Base-by-base conservation (phyloP, 2,329 filamentous ascomycete species). In the Microdochium trichocladiopsis region DNA sequence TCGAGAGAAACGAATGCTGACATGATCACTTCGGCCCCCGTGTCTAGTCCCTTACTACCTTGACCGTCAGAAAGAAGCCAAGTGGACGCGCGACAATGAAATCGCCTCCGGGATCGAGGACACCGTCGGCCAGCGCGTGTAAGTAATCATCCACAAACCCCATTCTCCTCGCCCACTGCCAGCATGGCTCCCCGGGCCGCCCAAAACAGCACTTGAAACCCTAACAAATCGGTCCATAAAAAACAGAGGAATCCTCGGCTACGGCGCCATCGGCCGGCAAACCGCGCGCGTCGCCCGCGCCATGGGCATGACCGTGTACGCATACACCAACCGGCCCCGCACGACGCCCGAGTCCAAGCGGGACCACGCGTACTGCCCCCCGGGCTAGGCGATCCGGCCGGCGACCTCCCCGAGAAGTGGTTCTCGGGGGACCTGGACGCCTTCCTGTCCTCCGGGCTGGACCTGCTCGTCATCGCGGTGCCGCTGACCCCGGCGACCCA, bases 271-370 rank as follows among this genome's bases (percentile, higher is more conserved):
- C 51, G 72, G 72, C 2, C 63, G 73, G 4, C 71, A 75, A 49
- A 61, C 67, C n/a, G 73, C 72, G 2, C 66, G 69, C 4, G 73
- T 86, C 6, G 76, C 77, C 6, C 73, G 72, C 8, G 78, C 81
- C 3, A 66, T 86, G 60, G 86, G 85, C 11, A 84, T 86, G 78
- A 73, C 81, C 28, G 80, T 90, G 1, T 72, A 86, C 57, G 86
- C 86, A 1, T 87, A 84, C 68, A 89, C 86, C 2, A 83, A 83
- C 6, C 76, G 75, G 2, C 77, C 83, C 0, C 78, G 81, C 47
- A 62, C 71, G 8, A 88, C 85, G 1, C 73, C 79, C 0, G 82
- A 82, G 55, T 82, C 78, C 16, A 78, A 77, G 48, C 69, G 66
- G 47, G 84, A 89, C 63, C 61, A 66, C 2, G 80, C 80, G 8